Conservation (phyloP, 805 yeast species). For the Candida saitoana region DNA sequence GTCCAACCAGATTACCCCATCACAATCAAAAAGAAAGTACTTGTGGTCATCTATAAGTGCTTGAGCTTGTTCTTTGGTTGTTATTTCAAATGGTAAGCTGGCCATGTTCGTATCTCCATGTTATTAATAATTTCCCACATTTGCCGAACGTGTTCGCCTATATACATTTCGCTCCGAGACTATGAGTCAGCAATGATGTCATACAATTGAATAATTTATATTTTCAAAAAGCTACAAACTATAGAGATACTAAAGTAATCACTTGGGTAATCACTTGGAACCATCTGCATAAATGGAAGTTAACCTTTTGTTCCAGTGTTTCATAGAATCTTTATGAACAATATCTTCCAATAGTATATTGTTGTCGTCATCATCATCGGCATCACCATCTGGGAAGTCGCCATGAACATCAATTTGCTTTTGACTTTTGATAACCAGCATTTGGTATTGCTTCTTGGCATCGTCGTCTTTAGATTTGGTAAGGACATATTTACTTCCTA, state of each 20-base stretch:
- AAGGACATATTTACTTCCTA: constrained; percentile 45
- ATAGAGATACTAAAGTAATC: no score
- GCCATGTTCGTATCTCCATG: background rate
- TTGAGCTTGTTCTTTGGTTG: constrained; percentile 14
- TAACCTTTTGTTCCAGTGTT: constrained; percentile 49
- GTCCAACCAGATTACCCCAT: constrained; percentile 42
- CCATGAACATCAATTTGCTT: constrained; percentile 20
- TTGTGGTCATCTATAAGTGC: constrained; percentile 26
- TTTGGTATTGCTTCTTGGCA: constrained; percentile 6
- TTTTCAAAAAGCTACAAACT: no score
- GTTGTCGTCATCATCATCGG: constrained; percentile 21
- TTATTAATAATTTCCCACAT: background rate
- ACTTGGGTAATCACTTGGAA: no score
- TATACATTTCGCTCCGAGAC: no score
- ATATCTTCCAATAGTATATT: constrained; percentile 61
- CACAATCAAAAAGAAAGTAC: constrained; percentile 40
- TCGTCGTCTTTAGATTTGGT: constrained; percentile 12
- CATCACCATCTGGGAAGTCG: constrained; percentile 14
- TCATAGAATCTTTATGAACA: constrained; percentile 48
- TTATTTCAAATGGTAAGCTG: constrained; percentile 6
- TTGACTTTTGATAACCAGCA: constrained; percentile 13
- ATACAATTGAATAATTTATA: no score
- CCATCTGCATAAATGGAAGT: constrained; percentile 1
- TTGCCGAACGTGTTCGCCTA: no score
- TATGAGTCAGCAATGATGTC: no score